A percentile compares a stretch with the other conserved stretches of the same genome.
Conservation (phyloP, 352 stramenopile genomes). For the Pythium insidiosum region DNA sequence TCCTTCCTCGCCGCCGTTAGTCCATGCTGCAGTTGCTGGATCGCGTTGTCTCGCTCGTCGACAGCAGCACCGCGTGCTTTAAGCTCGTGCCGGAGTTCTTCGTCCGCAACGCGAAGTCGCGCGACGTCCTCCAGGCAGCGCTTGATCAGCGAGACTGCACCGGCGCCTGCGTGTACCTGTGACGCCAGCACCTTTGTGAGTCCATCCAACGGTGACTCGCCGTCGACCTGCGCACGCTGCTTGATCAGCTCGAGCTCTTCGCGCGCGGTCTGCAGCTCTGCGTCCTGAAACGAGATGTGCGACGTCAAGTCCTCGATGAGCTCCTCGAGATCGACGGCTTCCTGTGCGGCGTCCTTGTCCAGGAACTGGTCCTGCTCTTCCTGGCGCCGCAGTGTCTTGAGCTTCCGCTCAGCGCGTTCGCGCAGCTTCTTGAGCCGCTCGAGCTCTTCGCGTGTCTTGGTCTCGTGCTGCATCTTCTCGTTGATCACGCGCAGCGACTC, state of each 20-base stretch:
- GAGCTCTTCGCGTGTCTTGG: constrained; percentile 51
- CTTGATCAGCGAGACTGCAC: constrained; percentile 21
- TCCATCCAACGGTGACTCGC: constrained; percentile 38
- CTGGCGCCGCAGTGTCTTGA: constrained; percentile 29
- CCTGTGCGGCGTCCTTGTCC: constrained; percentile 53
- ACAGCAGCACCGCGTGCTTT: constrained; percentile 28
- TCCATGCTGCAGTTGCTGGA: constrained; percentile 56
- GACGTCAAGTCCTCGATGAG: constrained; percentile 73
- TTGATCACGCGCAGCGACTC: constrained; percentile 49
- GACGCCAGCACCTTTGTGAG: constrained; percentile 20
- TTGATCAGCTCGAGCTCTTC: constrained; percentile 50
- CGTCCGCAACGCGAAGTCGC: constrained; percentile 32
- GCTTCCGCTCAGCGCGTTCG: constrained; percentile 57
- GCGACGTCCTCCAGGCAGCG: constrained; percentile 52
- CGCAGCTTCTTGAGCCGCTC: constrained; percentile 63
- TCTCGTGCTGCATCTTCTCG: constrained; percentile 53
- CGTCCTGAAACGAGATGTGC: constrained; percentile 78
- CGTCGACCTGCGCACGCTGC: constrained; percentile 22
- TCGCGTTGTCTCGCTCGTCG: constrained; percentile 33
- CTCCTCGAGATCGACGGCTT: constrained; percentile 61
- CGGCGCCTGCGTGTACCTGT: not conserved
- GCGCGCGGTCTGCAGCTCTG: constrained; percentile 40
- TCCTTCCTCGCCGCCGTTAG: constrained; percentile 53
- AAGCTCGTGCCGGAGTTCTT: constrained; percentile 26
- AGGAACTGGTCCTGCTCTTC: constrained; percentile 48